Conservation (phyloP, 1,139 yeast species). For the Hansenula anomala region DNA sequence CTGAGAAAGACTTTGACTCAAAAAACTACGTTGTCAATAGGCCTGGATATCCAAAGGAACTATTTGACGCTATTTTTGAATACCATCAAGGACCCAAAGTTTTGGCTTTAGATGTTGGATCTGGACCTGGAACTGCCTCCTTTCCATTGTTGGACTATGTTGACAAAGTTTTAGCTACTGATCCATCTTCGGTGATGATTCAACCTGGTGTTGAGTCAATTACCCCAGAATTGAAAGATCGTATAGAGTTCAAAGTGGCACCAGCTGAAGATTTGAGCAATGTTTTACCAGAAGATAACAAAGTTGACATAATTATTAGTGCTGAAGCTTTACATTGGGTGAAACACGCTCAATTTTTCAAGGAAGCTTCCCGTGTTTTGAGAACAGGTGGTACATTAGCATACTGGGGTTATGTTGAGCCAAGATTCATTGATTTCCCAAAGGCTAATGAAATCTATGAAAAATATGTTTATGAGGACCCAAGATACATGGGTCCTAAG, state of each 20-base stretch:
- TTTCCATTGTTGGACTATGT: conserved; percentile 40
- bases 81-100: conserved; percentile 33
- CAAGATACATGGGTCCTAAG: conserved; percentile 55
- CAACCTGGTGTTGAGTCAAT: conserved; percentile 31
- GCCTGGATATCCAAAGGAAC: conserved; percentile 58
- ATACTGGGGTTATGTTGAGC: conserved; percentile 78
- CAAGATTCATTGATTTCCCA: conserved; percentile 39
- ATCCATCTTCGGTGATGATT: conserved; percentile 63
- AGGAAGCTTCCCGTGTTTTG: conserved; percentile 44
- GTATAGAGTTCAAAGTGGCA: conserved; percentile 20
- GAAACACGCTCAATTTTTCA: conserved; percentile 47
- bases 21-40: conserved; percentile 55
- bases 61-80: conserved; percentile 39
- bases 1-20: conserved; percentile 55
- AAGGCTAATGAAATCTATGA: conserved; percentile 32
- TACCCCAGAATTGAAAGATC: conserved; percentile 5
- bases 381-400: conserved; percentile 62
- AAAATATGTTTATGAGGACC: conserved; percentile 31
- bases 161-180: conserved; percentile 60
- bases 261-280: conserved; percentile 24
- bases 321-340: conserved; percentile 87
- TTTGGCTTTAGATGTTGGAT: conserved; percentile 65
- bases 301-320: conserved; percentile 60
- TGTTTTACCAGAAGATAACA: conserved; percentile 22
- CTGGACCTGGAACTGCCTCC: conserved; percentile 84